Evolutionary conservation across 352 stramenopile species (phyloP).

Genomic region (Phytophthora hibernalis): DNA sequence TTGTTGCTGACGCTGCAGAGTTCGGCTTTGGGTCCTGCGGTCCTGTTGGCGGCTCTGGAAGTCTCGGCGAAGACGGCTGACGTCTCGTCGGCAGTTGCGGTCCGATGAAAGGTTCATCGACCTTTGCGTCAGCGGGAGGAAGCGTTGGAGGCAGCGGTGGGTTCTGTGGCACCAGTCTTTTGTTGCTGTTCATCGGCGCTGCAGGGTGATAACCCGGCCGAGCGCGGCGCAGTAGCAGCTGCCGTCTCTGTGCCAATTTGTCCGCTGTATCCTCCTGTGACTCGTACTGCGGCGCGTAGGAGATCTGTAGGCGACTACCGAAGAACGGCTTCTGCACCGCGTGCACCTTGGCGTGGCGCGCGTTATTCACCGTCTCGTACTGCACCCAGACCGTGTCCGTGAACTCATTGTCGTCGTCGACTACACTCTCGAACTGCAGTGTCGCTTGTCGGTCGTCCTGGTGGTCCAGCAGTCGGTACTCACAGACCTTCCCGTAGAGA

Average conservation of each 20-base stretch:
- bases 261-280: conserved; percentile 58
- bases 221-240: conserved; percentile 54
- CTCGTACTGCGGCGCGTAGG: conserved; percentile 74
- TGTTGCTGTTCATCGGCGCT: conserved; percentile 1
- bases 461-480: conserved; percentile 62
- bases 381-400: conserved; percentile 73
- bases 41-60: conserved; percentile 2
- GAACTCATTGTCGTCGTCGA: conserved; percentile 45
- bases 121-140: conserved; percentile 11
- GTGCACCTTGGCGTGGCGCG: conserved; percentile 68
- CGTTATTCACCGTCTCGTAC: conserved; percentile 82
- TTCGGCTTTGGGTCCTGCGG: conserved; percentile 7
- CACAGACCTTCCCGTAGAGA: conserved; percentile 59
- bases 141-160: conserved; percentile 18
- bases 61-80: conserved; percentile 2
- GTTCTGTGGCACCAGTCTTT: conserved; percentile 1
- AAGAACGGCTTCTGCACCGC: conserved; percentile 72
- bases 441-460: conserved; percentile 45
- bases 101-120: conserved; percentile 60
- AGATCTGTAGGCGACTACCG: conserved; percentile 64
- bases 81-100: conserved; percentile 41
- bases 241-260: conserved; percentile 67
- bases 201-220: conserved; percentile 4
- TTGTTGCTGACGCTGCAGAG: neutral
- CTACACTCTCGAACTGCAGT: conserved; percentile 20